phyloP scores from a whole-genome alignment of 2,329 filamentous ascomycete genomes.

The Fusarium subglutinans region DNA sequence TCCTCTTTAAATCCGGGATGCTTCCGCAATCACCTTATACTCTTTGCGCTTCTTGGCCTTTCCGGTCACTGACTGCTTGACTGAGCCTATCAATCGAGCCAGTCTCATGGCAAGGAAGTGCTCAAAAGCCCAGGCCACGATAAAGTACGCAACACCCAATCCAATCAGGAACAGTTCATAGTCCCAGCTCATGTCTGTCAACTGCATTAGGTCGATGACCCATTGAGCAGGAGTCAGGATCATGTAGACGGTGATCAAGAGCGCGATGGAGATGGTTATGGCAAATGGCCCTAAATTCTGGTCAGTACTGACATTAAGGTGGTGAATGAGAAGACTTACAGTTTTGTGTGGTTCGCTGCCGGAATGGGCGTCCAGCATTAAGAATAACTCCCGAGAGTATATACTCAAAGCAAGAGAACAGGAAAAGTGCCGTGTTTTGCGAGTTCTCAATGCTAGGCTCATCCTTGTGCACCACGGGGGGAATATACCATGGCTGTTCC shows the following conservation, averaged over 20 bases:
- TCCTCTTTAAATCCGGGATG: conserved; percentile 43
- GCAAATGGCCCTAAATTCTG: conserved; percentile 77
- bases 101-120: conserved; percentile 73
- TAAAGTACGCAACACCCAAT: conserved; percentile 76
- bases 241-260: conserved; percentile 81
- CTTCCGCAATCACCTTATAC: conserved; percentile 84
- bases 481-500: conserved; percentile 84
- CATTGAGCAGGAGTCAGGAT: conserved; percentile 76
- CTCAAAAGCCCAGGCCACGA: conserved; percentile 76
- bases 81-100: conserved; percentile 71
- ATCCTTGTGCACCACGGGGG: conserved; percentile 78
- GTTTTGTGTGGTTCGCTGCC: conserved; percentile 82
- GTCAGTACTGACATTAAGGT: not conserved
- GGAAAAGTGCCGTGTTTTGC: conserved; percentile 90
- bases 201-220: conserved; percentile 80
- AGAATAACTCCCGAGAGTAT: conserved; percentile 89
- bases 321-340: conserved; percentile 58
- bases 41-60: conserved; percentile 81
- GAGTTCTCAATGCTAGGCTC: conserved; percentile 90
- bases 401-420: conserved; percentile 94
- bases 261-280: conserved; percentile 74
- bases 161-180: conserved; percentile 79
- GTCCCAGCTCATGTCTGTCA: conserved; percentile 77
- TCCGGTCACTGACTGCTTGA: conserved; percentile 66
- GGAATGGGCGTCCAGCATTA: conserved; percentile 90